Evolutionary conservation across 331 rosid species (phyloP).

Genomic region (Malus hybrid): DNA sequence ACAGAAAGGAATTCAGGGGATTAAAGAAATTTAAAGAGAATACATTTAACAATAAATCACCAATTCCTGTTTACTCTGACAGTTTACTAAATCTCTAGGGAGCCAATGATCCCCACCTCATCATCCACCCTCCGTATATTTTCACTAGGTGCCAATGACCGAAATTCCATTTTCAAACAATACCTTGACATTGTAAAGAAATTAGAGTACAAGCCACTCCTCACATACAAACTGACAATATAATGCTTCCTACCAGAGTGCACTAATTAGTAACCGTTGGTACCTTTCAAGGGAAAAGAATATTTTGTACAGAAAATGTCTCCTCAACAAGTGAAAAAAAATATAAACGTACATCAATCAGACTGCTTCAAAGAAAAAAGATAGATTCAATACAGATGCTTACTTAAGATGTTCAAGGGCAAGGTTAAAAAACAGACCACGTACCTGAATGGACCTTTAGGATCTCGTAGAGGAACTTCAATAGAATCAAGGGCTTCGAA

Average conservation of each 20-base stretch:
- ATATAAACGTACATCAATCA: neutral
- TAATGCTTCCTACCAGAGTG: neutral
- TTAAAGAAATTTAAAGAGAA: constrained; percentile 6
- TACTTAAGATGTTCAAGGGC: neutral
- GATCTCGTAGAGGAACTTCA: constrained; percentile 71
- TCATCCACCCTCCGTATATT: neutral
- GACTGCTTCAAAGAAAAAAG: neutral
- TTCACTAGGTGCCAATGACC: neutral
- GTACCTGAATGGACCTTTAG: constrained; percentile 84
- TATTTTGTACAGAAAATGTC: neutral
- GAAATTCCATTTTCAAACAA: neutral
- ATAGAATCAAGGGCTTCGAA: constrained; percentile 83
- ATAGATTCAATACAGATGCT: neutral
- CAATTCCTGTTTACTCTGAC: neutral
- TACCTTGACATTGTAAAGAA: neutral
- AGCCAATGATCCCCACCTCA: neutral
- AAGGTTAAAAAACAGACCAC: neutral
- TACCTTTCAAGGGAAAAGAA: neutral
- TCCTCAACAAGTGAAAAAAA: neutral
- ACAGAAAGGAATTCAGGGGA: constrained; percentile 18
- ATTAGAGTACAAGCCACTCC: neutral
- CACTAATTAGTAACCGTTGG: neutral
- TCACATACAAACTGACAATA: neutral
- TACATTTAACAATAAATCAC: neutral
- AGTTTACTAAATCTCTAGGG: neutral